Evolutionary conservation across 352 stramenopile species (phyloP).

Genomic region (Hyaloperonospora arabidopsidis): DNA sequence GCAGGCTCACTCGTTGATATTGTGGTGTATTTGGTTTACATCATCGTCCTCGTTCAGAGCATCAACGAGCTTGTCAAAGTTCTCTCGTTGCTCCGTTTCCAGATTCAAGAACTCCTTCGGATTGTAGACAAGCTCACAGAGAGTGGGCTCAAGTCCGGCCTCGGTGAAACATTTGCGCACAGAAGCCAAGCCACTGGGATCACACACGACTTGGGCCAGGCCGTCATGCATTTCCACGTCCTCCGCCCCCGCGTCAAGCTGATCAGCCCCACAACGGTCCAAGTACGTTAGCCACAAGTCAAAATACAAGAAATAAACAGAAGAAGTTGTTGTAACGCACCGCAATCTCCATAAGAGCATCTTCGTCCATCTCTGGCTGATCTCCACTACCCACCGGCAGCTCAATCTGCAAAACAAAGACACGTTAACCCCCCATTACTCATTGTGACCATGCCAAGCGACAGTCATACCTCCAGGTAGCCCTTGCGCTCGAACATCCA

Average conservation of each 20-base stretch:
- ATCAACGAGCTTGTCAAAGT: slow-evolving; percentile 73
- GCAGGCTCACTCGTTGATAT: slow-evolving; percentile 55
- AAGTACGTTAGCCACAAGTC: not conserved
- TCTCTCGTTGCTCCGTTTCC: slow-evolving; percentile 36
- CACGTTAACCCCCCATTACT: not conserved
- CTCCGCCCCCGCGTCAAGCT: slow-evolving; percentile 67
- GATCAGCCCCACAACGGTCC: not conserved
- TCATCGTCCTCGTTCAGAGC: slow-evolving; percentile 74
- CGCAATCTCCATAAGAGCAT: slow-evolving; percentile 66
- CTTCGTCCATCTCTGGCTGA: slow-evolving; percentile 40
- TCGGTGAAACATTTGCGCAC: slow-evolving; percentile 52
- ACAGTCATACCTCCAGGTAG: slow-evolving; percentile 54
- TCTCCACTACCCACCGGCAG: slow-evolving; percentile 16
- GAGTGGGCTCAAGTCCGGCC: slow-evolving; percentile 51
- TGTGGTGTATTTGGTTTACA: slow-evolving; percentile 77
- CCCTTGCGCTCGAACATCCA: slow-evolving; percentile 85
- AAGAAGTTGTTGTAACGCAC: slow-evolving; percentile 19
- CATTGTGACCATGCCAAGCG: not conserved
- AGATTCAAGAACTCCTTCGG: slow-evolving; percentile 74
- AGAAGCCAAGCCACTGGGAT: slow-evolving; percentile 48
- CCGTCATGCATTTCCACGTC: slow-evolving; percentile 57
- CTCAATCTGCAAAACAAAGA: slow-evolving; percentile 32
- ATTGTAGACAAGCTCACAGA: slow-evolving; percentile 75
- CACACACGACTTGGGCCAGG: slow-evolving; percentile 66
- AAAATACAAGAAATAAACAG: not conserved